Percentiles rank a stretch among this genome's conserved stretches.
phyloP scores from a whole-genome alignment of 352 stramenopile genomes.

The Detonula confervacea region DNA sequence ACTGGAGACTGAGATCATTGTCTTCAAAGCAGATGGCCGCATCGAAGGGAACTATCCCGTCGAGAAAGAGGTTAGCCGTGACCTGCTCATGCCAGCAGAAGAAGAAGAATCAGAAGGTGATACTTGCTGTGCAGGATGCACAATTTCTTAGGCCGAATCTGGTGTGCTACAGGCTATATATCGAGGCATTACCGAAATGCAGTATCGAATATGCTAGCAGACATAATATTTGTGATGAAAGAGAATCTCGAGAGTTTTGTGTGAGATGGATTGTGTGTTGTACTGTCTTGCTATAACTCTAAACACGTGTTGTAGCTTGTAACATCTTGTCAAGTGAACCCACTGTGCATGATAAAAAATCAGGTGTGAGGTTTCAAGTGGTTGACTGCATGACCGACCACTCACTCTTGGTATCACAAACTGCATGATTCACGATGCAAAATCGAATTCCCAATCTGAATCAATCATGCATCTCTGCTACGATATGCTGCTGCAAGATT shows the following conservation, averaged over 20 bases:
- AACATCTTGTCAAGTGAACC: no score
- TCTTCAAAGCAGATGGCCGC: slow-evolving; percentile 62
- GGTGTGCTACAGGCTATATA: neutral
- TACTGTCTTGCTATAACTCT: neutral
- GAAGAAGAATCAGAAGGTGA: slow-evolving; percentile 28
- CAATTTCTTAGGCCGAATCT: slow-evolving; percentile 27
- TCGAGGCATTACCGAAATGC: neutral
- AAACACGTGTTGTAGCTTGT: no score
- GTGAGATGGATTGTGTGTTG: neutral
- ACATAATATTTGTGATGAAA: no score
- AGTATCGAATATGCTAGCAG: neutral
- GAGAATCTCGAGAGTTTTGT: neutral
- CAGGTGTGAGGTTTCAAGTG: no score
- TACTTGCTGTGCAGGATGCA: slow-evolving; percentile 35
- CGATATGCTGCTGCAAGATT: no score
- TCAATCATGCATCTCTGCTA: no score
- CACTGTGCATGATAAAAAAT: no score
- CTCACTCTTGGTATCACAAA: no score
- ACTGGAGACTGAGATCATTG: slow-evolving; percentile 52
- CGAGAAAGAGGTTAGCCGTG: neutral
- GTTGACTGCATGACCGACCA: no score
- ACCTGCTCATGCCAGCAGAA: slow-evolving; percentile 34
- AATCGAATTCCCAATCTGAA: no score
- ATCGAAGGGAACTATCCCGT: slow-evolving; percentile 46
- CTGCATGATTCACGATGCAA: no score